Percentiles rank a stretch among this genome's conserved stretches.
These are phyloP conservation scores for Lachancea lanzarotensis DNA, from an alignment of 805 yeast genomes.

Conservation along the genomic window DNA sequence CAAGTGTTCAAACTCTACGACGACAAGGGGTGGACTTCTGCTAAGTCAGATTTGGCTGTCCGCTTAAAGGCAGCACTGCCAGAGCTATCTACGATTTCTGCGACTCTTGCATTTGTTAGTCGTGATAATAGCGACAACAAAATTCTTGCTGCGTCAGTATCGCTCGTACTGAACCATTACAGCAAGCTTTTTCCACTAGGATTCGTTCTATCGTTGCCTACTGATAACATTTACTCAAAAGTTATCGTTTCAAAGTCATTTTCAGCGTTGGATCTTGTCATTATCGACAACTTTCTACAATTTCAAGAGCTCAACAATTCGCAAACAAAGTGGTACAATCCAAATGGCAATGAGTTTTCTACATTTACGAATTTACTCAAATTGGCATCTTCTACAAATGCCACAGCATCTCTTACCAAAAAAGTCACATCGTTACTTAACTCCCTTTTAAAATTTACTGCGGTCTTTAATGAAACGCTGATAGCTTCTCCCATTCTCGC, in stretches of 20 bases:
- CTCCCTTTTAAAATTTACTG: constrained; percentile 44
- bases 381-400: constrained; percentile 38
- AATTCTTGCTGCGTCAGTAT: constrained; percentile 42
- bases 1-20: constrained; percentile 34
- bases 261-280: constrained; percentile 48
- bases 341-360: constrained; percentile 42
- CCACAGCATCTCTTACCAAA: constrained; percentile 26
- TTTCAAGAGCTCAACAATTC: constrained; percentile 48
- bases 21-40: constrained; percentile 36
- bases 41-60: constrained; percentile 32
- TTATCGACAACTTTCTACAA: constrained; percentile 55
- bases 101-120: constrained; percentile 39
- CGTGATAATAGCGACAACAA: constrained; percentile 35
- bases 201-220: constrained; percentile 27
- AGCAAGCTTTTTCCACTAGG: constrained; percentile 34
- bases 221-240: constrained; percentile 33
- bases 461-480: constrained; percentile 44
- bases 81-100: constrained; percentile 40
- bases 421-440: constrained; percentile 47
- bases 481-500: constrained; percentile 51
- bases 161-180: constrained; percentile 40
- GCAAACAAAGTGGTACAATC: constrained; percentile 77
- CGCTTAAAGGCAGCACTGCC: constrained; percentile 40
- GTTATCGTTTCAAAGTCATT: constrained; percentile 31
- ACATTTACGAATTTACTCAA: constrained; percentile 61